Conservation (phyloP, 2,329 filamentous ascomycete genomes). For the Rhexocercosporidium sp. region DNA sequence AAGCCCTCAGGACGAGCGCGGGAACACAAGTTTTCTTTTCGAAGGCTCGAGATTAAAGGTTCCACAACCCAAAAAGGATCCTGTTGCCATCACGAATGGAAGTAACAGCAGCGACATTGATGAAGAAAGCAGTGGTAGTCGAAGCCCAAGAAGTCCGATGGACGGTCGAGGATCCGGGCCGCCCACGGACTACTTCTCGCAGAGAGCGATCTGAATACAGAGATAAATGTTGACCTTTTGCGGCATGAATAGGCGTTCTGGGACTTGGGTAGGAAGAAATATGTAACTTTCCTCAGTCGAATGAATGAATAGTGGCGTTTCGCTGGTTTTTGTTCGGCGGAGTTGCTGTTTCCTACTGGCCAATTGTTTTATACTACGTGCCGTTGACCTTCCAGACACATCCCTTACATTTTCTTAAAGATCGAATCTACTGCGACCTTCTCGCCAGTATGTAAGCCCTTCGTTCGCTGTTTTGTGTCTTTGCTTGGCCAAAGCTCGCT, state of each 20-base stretch:
- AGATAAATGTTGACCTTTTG: neutral
- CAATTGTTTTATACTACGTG: no score
- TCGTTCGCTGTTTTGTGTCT: no score
- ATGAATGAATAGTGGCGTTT: neutral
- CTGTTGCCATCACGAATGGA: conserved; percentile 38
- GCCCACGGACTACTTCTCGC: conserved; percentile 33
- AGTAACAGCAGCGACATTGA: conserved; percentile 43
- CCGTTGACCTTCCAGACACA: no score
- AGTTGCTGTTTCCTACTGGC: neutral
- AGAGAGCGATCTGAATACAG: neutral
- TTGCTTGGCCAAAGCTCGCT: no score
- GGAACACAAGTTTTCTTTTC: conserved; percentile 46
- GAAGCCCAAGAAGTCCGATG: conserved; percentile 30
- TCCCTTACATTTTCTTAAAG: no score
- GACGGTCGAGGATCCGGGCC: conserved; percentile 8
- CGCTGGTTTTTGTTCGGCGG: neutral
- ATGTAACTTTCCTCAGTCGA: neutral
- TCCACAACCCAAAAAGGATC: conserved; percentile 22
- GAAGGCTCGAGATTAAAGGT: conserved; percentile 44
- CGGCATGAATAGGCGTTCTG: conserved; percentile 8
- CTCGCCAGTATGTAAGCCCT: no score
- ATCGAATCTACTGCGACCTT: no score
- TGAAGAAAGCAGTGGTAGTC: conserved; percentile 36
- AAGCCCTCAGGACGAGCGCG: conserved; percentile 43
- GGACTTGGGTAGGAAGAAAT: neutral